Conservation (phyloP, 345 rosid species). For the Eucalyptus brandiana region DNA sequence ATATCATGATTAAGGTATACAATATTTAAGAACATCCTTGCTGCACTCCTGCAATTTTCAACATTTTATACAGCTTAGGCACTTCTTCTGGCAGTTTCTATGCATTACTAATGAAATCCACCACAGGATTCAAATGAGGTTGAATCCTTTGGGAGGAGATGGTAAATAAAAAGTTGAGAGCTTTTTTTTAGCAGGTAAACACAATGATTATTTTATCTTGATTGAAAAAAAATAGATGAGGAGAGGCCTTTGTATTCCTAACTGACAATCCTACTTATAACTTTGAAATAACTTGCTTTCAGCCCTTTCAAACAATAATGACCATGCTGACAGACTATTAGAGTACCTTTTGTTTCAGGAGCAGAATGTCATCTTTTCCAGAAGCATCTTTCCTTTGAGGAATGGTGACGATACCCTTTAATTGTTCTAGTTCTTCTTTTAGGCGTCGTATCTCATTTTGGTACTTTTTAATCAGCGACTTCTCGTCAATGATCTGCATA, state of each 20-base stretch:
- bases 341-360: constrained; percentile 84
- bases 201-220: not conserved
- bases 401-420: constrained; percentile 69
- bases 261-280: not conserved
- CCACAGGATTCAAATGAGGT: not conserved
- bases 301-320: not conserved
- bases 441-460: constrained; percentile 86
- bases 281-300: not conserved
- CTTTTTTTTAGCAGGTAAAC: not conserved
- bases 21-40: not conserved
- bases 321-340: not conserved
- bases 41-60: not conserved
- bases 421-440: constrained; percentile 89
- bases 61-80: not conserved
- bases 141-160: not conserved
- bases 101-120: not conserved
- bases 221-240: not conserved
- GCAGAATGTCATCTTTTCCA: constrained; percentile 69
- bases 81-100: not conserved
- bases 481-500: constrained; percentile 91
- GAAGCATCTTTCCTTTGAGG: constrained; percentile 47
- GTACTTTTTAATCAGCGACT: constrained; percentile 94
- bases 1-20: not conserved
- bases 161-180: not conserved
- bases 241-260: not conserved